Base-by-base conservation (phyloP, 192 early-diverging fungal species). In the Podila epigama region DNA sequence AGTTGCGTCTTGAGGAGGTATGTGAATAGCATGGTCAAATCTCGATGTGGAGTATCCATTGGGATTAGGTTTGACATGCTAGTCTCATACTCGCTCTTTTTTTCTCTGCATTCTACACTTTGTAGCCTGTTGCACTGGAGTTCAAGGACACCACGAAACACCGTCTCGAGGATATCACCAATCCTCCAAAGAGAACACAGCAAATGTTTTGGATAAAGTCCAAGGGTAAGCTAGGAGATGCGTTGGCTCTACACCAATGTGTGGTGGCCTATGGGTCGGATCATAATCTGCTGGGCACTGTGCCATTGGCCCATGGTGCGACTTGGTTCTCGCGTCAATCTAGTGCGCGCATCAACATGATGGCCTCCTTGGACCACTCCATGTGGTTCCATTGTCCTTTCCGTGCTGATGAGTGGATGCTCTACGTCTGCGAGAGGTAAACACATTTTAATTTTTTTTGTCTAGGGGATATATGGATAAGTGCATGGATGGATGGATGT, bases 321-420 rank as follows among this genome's bases (percentile, higher is more conserved):
- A 34, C 54, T 75, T 59, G 70, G 88, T 37, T 79, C 80, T 44
- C 87, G 81, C 50, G 83, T 53, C 5, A 52, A 79, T 4, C 63
- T 41, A 50, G 77, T 61, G 68, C 81, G 69, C 37, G 77, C 80
- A 70, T 73, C 63, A 27, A 69, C 75, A 88, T 90, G 85, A 80
- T 90, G 65, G 90, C 88, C 5, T 88, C 86, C 28, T 68, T 92
- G 10, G 90, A 92, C 70, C 90, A 92, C 60, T 82, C 88, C 4
- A 87, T 94, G 55, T 98, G 93, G 93, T 98, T 96, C 81, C 95
- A 97, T 71, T 68, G 72, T 31, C 84, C 86, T 1, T 94, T 93
- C 78, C 75, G 91, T 22, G 92, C 93, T 9, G 94, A 97, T 69
- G 93, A 98, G 51, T 98, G 96, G 87, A 62, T 83, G 60, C 72